phyloP scores from a whole-genome alignment of 2,329 filamentous ascomycete species.

The Trichophyton benhamiae region DNA sequence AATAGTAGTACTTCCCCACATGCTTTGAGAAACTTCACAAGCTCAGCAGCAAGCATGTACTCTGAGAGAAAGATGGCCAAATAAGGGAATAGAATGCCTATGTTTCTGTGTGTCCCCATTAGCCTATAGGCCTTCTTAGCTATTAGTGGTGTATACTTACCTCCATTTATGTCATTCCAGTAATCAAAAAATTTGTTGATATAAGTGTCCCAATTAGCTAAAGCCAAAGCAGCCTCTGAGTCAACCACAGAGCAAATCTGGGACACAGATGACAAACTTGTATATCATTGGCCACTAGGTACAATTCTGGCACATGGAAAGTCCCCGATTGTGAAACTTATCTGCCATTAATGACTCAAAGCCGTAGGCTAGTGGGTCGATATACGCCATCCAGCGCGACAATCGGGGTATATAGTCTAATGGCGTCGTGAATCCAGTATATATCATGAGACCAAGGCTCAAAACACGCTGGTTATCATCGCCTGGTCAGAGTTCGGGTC shows the following conservation, averaged over 20 bases:
- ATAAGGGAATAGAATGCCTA: conserved; percentile 56
- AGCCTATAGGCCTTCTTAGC: not conserved
- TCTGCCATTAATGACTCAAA: conserved; percentile 75
- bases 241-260: conserved; percentile 49
- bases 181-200: conserved; percentile 46
- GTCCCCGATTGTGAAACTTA: conserved; percentile 55
- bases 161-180: conserved; percentile 48
- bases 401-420: conserved; percentile 60
- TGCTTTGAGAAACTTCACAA: conserved; percentile 52
- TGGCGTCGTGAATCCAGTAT: conserved; percentile 36
- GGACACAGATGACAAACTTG: conserved; percentile 21
- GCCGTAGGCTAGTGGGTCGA: conserved; percentile 65
- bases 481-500: conserved; percentile 61
- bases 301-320: conserved; percentile 42
- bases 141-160: not conserved
- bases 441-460: conserved; percentile 36
- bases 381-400: conserved; percentile 72
- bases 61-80: conserved; percentile 46
- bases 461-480: conserved; percentile 43
- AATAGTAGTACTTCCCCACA: conserved; percentile 68
- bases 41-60: conserved; percentile 54
- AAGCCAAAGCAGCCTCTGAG: conserved; percentile 39
- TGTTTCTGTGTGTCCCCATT: conserved; percentile 32
- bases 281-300: conserved; percentile 31
- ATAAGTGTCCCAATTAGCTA: conserved; percentile 50